Conservation (phyloP, 2,329 filamentous ascomycete genomes). For the Sporothrix inflata region DNA sequence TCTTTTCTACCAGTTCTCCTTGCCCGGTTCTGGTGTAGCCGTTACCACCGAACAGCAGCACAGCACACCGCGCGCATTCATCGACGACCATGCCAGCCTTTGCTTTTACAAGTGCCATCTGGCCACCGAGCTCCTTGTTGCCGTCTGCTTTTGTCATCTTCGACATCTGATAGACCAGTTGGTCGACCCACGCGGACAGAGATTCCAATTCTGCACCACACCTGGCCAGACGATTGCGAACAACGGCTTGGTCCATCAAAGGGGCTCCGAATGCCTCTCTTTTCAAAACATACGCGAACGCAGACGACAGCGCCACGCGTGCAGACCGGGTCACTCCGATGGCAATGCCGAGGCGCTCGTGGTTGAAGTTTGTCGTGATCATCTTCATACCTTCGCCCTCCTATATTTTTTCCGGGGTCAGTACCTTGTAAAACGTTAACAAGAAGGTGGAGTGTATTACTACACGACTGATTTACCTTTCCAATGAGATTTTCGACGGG, state of each 20-base stretch:
- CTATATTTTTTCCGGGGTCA: too few relatives aligned
- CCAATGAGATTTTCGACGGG: conserved; percentile 1
- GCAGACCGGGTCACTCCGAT: neutral
- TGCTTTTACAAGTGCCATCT: neutral
- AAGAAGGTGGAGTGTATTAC: too few relatives aligned
- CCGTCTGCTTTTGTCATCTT: neutral
- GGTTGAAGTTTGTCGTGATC: neutral
- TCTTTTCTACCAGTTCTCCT: neutral
- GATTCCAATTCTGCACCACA: neutral
- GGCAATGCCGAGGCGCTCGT: neutral
- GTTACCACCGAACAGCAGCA: neutral
- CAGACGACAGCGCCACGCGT: neutral
- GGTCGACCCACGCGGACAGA: neutral
- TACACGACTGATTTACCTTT: neutral
- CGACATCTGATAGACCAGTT: neutral
- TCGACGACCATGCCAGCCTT: neutral
- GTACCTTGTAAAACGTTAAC: too few relatives aligned
- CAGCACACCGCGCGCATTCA: neutral
- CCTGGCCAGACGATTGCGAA: neutral
- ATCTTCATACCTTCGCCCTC: neutral
- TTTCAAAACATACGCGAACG: neutral
- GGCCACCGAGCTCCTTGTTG: neutral
- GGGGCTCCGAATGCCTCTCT: neutral
- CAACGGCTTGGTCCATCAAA: neutral
- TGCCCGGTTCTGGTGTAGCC: neutral